Conservation (phyloP, 768 basidiomycete genomes). For the Auricularia heimuer region DNA sequence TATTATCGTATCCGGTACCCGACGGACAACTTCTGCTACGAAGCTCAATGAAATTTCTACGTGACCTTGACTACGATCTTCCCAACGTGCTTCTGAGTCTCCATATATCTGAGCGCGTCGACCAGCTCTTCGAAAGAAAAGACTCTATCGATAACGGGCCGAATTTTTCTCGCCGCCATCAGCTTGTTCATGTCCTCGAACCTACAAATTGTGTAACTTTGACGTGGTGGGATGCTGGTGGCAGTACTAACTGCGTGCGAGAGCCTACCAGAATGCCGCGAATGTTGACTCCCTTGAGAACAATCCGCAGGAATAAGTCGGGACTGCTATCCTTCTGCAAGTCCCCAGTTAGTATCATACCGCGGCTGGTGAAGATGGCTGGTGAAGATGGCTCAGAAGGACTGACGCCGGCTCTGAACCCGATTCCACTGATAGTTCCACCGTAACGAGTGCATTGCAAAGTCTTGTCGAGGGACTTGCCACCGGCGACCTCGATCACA, state of each 20-base stretch:
- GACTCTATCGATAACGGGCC: slow-evolving; percentile 46
- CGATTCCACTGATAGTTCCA: slow-evolving; percentile 42
- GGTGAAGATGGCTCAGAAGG: too few species aligned
- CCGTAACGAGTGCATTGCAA: slow-evolving; percentile 29
- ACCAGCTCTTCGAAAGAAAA: slow-evolving; percentile 45
- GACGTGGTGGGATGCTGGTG: neutral
- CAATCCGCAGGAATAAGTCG: slow-evolving; percentile 20
- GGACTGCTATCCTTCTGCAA: too few species aligned
- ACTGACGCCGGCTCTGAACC: slow-evolving; percentile 35
- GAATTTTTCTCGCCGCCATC: slow-evolving; percentile 34
- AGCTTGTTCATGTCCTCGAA: slow-evolving; percentile 46
- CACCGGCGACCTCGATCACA: slow-evolving; percentile 43
- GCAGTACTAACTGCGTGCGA: slow-evolving; percentile 39
- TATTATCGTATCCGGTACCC: too few species aligned
- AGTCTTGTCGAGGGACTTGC: slow-evolving; percentile 38
- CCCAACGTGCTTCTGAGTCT: slow-evolving; percentile 48
- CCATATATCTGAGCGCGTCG: slow-evolving; percentile 43
- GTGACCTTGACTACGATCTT: slow-evolving; percentile 49
- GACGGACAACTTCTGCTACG: neutral
- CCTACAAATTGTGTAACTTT: slow-evolving; percentile 16
- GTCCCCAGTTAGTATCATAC: too few species aligned
- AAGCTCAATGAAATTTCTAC: neutral
- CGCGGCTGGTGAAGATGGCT: neutral
- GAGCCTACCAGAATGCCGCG: slow-evolving; percentile 49
- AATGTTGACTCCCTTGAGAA: slow-evolving; percentile 32